Base-by-base conservation (phyloP, 352 stramenopile genomes). In the Pythium aquatile region DNA sequence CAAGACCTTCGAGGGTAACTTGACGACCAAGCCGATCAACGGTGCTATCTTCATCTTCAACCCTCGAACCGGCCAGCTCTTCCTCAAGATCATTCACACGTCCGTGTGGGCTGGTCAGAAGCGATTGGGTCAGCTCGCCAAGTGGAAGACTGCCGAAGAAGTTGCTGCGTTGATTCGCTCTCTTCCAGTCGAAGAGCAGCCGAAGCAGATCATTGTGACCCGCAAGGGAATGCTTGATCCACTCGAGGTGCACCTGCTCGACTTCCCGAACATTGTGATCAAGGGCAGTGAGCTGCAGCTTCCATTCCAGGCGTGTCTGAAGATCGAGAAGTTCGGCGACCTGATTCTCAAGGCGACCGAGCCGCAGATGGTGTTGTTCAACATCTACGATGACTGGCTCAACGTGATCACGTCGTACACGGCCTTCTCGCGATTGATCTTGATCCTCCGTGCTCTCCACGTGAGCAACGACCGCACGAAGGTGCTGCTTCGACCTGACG, bases 31-130 rank as follows among this genome's bases (percentile, higher is more conserved):
- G 80, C 97, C 98, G 30, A 99, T 99, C 83, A 99, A 99, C 81
- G 98, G 98, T 58, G 98, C 97, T 35, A 99, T 99, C 69, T 99
- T 99, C 76, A 99, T 99, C 68, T 99, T 99, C 77, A 99, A 99
- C 72, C 98, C 98, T 54, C 84, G 98, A 17, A 99, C 97, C 13
- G 98, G 98, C 35, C 97, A 99, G 72, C 81, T 99, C 17, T 99
- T 99, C 81, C 78, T 99, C 20, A 99, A 99, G 84, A 99, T 99
- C 63, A 99, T 99, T 63, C 98, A 99, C 85, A 99, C 98, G 20
- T 99, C 92, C 58, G 97, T 99, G 58, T 99, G 98, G 98, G 97
- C 97, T 32, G 98, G 98, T 8, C 98, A 99, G 75, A 99, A 99
- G 74, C 97, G 98, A 73, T 85, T 99, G 33, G 98, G 96, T 0